Evolutionary conservation across 495 filamentous ascomycete genomes (phyloP), one percentile per base, ranked within the genome.

Genomic region (Penicillium ochrochloron): DNA sequence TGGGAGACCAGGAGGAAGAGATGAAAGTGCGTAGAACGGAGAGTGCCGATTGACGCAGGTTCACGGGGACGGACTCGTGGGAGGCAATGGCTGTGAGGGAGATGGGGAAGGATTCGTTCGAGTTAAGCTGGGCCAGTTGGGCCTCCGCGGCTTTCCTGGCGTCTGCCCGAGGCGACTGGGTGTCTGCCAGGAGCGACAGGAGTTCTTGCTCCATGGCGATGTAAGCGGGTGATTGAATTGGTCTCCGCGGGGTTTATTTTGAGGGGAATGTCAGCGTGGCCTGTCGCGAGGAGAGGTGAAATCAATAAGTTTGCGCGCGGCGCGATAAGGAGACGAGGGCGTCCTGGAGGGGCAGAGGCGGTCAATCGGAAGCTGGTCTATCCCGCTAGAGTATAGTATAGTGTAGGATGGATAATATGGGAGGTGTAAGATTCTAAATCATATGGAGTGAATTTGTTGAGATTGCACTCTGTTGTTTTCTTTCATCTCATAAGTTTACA

Each of bases 21-120:
- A 97, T 90, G 75, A 94, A 92, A 42, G 84, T 87, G 65, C 92
- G 90, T 33, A 99, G 84, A n/a, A 84, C 80, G 19, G 92, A 84
- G 42, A 98, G 80, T 34, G 95, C 90, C 23, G 92, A 83, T 77
- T 97, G 95, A 62, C 95, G 89, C 56, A 95, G 84, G 52, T 90
- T 83, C 59, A 89, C 76, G 9, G 89, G 83, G 52, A 93, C 82
- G 50, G 87, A 85, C 9, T 84, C 75, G 75, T 96, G 90, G 39
- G 84, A 82, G 57, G 89, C 94, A 67, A 98, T 91, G 59, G 92
- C 87, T 62, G 88, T 82, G 33, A 98, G 86, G 37, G 88, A 87
- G 48, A 89, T 76, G 23, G 95, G 90, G 70, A 93, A 97, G 33
- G 87, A 88, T 71, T 81, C 79, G 70, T 87, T 90, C 31, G 76